phyloP scores from a whole-genome alignment of 2,329 filamentous ascomycete species.

The Talaromyces sp. region DNA sequence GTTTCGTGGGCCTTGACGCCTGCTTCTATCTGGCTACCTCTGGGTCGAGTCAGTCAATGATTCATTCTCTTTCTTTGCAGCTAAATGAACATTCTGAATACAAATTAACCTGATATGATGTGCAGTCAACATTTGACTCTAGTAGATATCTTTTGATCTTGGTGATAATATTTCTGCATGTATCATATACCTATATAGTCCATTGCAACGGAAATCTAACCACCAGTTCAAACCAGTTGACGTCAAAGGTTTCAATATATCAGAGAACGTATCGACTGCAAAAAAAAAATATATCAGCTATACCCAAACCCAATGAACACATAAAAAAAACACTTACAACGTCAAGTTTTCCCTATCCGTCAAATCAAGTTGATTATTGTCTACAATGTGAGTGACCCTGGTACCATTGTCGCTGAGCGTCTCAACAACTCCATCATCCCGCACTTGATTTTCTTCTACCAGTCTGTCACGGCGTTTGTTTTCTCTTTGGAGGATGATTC shows the following conservation, averaged over 20 bases:
- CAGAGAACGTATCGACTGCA: conserved; percentile 4
- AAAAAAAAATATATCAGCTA: background rate
- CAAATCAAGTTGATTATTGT: conserved; percentile 32
- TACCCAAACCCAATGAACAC: background rate
- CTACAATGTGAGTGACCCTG: conserved; percentile 24
- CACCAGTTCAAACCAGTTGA: background rate
- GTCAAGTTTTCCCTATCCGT: conserved; percentile 31
- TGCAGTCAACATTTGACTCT: too few relatives aligned
- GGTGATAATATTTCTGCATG: too few relatives aligned
- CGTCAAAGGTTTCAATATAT: background rate
- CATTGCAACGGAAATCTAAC: background rate
- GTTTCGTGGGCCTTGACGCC: too few relatives aligned
- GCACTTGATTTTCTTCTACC: conserved; percentile 14
- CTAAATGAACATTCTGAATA: too few relatives aligned
- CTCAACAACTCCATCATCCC: conserved; percentile 22
- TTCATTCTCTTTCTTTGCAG: too few relatives aligned
- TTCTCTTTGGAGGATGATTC: conserved; percentile 36
- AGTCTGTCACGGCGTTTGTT: conserved; percentile 35
- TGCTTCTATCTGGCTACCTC: too few relatives aligned
- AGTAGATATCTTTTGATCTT: too few relatives aligned
- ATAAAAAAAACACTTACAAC: conserved; percentile 15
- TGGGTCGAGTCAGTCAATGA: too few relatives aligned
- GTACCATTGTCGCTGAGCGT: conserved; percentile 17
- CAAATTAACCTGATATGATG: too few relatives aligned
- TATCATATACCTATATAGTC: background rate